phyloP scores from a whole-genome alignment of 805 yeast genomes.

The Metschnikowia borealis region DNA sequence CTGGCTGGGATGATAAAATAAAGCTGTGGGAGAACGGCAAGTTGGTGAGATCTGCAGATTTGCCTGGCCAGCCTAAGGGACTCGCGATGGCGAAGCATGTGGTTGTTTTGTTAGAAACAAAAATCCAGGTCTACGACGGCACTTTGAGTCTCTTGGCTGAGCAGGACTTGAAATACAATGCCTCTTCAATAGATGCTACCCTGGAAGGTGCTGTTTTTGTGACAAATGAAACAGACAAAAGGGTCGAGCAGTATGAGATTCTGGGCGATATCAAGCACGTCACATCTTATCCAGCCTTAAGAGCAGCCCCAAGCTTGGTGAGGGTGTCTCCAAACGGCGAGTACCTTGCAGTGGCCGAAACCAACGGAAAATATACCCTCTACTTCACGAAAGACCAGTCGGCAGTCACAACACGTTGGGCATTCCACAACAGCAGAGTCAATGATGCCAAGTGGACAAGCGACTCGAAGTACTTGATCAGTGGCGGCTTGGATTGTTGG shows the following conservation, averaged over 20 bases:
- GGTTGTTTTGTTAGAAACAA: slow-evolving; percentile 30
- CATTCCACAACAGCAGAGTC: slow-evolving; percentile 85
- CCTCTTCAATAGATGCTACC: slow-evolving; percentile 25
- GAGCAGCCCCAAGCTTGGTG: slow-evolving; percentile 60
- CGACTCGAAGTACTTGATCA: slow-evolving; percentile 67
- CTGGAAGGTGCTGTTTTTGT: slow-evolving; percentile 23
- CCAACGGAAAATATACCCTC: slow-evolving; percentile 78
- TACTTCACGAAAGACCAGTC: slow-evolving; percentile 52
- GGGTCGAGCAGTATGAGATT: slow-evolving; percentile 31
- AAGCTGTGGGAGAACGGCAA: slow-evolving; percentile 33
- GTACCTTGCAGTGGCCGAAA: slow-evolving; percentile 80
- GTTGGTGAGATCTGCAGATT: slow-evolving; percentile 11
- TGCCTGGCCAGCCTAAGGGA: slow-evolving; percentile 36
- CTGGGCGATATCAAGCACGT: slow-evolving; percentile 37
- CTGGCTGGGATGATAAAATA: slow-evolving; percentile 88
- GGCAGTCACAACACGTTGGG: slow-evolving; percentile 85
- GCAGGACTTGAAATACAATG: slow-evolving; percentile 19
- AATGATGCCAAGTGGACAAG: slow-evolving; percentile 74
- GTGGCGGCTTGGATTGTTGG: slow-evolving; percentile 82
- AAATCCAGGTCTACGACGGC: slow-evolving; percentile 23
- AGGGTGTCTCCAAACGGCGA: slow-evolving; percentile 67
- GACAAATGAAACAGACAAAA: slow-evolving; percentile 28
- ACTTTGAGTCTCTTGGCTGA: slow-evolving; percentile 13
- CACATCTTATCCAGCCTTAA: slow-evolving; percentile 35
- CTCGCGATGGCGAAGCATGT: slow-evolving; percentile 21